These are phyloP conservation scores for Zymoseptoria tritici DNA, from an alignment of 2,329 filamentous ascomycete genomes.

Conservation along the genomic window DNA sequence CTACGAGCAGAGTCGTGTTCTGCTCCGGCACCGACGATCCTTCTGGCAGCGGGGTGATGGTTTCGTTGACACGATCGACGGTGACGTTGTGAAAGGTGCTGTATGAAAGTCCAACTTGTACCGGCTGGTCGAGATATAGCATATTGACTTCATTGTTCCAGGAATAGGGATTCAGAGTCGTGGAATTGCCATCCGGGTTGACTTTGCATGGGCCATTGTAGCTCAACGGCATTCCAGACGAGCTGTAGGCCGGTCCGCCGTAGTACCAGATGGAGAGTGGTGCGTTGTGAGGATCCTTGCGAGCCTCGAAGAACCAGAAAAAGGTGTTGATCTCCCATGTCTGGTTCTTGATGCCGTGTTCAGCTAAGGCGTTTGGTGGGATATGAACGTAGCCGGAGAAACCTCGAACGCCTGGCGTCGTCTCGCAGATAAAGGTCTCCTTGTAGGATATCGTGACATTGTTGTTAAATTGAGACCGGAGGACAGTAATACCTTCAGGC, in stretches of 20 bases:
- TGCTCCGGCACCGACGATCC: slow-evolving; percentile 27
- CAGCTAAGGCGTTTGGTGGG: slow-evolving; percentile 16
- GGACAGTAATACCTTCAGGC: slow-evolving; percentile 6
- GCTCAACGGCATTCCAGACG: slow-evolving; percentile 56
- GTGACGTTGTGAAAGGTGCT: slow-evolving; percentile 58
- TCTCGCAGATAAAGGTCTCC: slow-evolving; percentile 37
- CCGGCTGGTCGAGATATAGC: slow-evolving; percentile 57
- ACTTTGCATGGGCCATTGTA: slow-evolving; percentile 48
- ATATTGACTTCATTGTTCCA: slow-evolving; percentile 57
- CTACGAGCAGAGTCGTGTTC: slow-evolving; percentile 1
- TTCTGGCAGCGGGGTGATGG: slow-evolving; percentile 35
- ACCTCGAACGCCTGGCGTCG: slow-evolving; percentile 41
- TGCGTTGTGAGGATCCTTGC: slow-evolving; percentile 25
- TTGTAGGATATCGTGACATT: slow-evolving; percentile 16
- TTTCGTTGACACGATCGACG: slow-evolving; percentile 35
- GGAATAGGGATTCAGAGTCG: slow-evolving; percentile 52
- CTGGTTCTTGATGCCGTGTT: slow-evolving; percentile 18
- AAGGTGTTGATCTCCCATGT: slow-evolving; percentile 34
- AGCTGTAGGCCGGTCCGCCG: slow-evolving; percentile 59
- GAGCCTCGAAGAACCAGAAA: slow-evolving; percentile 56
- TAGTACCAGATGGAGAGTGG: slow-evolving; percentile 59
- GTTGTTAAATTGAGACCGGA: slow-evolving; percentile 4
- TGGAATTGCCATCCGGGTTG: slow-evolving; percentile 33
- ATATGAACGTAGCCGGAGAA: slow-evolving; percentile 32
- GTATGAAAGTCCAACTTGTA: slow-evolving; percentile 62